Percentiles rank a stretch among this genome's conserved stretches.
Conservation (phyloP, 129 eudicot genomes). For the Flaveria linearis region DNA sequence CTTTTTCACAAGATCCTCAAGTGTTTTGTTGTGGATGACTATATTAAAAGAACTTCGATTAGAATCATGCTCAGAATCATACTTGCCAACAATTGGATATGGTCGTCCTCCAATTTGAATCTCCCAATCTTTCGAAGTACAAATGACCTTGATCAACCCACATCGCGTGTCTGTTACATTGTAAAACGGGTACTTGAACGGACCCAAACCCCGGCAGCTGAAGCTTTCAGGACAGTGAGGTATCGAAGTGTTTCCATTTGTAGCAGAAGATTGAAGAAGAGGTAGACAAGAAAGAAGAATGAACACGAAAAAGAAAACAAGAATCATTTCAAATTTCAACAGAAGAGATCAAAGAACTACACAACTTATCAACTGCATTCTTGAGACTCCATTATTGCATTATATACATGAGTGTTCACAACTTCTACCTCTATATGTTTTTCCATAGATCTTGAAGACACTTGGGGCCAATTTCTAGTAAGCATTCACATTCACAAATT, state of each 20-base stretch:
- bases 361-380: neutral
- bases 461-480: no score
- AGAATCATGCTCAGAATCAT: neutral
- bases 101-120: neutral
- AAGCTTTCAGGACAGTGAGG: constrained; percentile 23
- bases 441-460: neutral
- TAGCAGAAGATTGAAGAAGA: constrained; percentile 17
- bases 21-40: neutral
- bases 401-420: neutral
- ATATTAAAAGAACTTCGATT: neutral
- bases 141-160: no score
- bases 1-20: neutral
- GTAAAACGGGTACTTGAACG: constrained; percentile 13
- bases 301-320: neutral
- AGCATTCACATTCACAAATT: neutral
- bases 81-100: neutral
- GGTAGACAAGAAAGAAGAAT: constrained; percentile 10
- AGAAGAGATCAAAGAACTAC: neutral
- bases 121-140: neutral
- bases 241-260: neutral
- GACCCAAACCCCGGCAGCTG: neutral
- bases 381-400: neutral
- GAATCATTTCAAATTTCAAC: constrained; percentile 19
- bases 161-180: no score
- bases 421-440: neutral